Evolutionary conservation across 768 basidiomycete genomes (phyloP), one percentile per base, ranked within the genome.

Genomic region (Leccinum arenicola): DNA sequence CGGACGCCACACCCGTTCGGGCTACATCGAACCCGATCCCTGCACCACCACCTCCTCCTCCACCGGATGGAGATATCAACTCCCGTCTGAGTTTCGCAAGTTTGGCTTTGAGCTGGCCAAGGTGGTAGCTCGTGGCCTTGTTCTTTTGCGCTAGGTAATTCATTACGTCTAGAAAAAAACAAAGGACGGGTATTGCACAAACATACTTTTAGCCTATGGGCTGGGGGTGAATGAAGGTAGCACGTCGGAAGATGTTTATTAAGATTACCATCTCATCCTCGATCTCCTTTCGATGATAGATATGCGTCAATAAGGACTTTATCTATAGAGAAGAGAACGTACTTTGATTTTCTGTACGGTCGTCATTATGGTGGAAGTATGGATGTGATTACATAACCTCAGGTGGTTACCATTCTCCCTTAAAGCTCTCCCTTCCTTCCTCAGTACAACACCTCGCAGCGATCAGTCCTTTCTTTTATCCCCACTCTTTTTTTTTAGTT

Each of bases 11-110:
- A 73, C 97, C 97, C 17, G 97, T 99, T 73, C 94, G 83, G 45
- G 96, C 96, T 38, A 99, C 97, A 82, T 99, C 97, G 78, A 99
- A 99, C 47, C 97, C 97, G 11, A 93, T 64, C 29, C 95, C 96
- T 1, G 82, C 87, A 0, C 91, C 94, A 0, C 95, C 94, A 0
- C 95, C 95, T 0, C 95, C 95, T 10, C 93, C 88, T 21, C 92
- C 82, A 19, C 81, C 74, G 4, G 89, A 78, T 0, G 91, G 87
- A 10, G 84, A 80, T 65, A 99, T 94, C 56, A 99, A 85, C 72
- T 99, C 97, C 58, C 97, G 85, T 62, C 93, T 83, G 50, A 98
- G 88, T 73, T 99, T 99, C 52, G 97, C 97, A 54, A 99, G 87
- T 74, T 99, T 99, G 57, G 97, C 96, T 75, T 98, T 98, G 73